Evolutionary conservation across 2,329 filamentous ascomycete genomes (phyloP).

Genomic region (Epichloe gansuensis): DNA sequence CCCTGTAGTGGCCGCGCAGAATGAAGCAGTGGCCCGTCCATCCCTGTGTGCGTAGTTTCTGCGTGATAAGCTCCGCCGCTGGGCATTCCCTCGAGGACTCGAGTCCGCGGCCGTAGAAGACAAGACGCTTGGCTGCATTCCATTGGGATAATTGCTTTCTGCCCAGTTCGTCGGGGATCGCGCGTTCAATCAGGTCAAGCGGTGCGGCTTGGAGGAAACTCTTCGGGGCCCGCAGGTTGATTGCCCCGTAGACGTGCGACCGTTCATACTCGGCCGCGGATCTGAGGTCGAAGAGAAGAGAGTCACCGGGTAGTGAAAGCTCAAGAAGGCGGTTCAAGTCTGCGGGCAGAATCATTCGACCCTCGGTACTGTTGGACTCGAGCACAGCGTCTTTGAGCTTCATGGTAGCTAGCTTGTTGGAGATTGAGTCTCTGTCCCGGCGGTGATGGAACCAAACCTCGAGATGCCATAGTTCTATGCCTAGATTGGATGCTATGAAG

Average conservation of each 20-base stretch:
- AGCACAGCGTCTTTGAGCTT: constrained; percentile 24
- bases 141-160: constrained; percentile 33
- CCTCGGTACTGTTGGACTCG: constrained; percentile 17
- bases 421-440: constrained; percentile 34
- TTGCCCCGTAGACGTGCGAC: constrained; percentile 38
- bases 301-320: constrained; percentile 32
- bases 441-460: constrained; percentile 44
- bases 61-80: constrained; percentile 29
- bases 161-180: constrained; percentile 35
- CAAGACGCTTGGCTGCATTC: constrained; percentile 32
- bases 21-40: constrained; percentile 41
- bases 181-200: constrained; percentile 37
- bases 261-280: constrained; percentile 32
- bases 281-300: constrained; percentile 38
- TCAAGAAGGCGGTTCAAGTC: constrained; percentile 38
- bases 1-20: constrained; percentile 42
- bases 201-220: constrained; percentile 34
- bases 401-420: constrained; percentile 31
- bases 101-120: constrained; percentile 39
- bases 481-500: constrained; percentile 41
- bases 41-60: constrained; percentile 32
- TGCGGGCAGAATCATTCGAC: constrained; percentile 37
- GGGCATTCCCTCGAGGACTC: constrained; percentile 40
- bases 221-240: constrained; percentile 38
- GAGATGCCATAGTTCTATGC: constrained; percentile 37